These are phyloP conservation scores for Nakazawaea populi DNA, from an alignment of 805 yeast genomes.

Conservation along the genomic window DNA sequence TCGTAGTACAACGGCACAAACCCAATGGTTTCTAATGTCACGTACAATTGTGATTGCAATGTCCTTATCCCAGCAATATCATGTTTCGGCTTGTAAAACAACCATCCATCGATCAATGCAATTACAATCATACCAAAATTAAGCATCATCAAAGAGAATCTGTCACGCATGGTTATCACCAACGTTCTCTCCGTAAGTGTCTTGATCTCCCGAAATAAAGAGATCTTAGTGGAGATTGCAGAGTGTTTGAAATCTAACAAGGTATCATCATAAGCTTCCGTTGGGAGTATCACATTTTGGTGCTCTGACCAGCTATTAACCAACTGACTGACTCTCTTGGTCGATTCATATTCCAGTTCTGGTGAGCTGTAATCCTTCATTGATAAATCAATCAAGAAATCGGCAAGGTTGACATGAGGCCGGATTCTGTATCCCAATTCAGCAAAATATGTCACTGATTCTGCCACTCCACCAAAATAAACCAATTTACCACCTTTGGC, in stretches of 20 bases:
- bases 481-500: constrained; percentile 48
- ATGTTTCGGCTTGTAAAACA: constrained; percentile 52
- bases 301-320: constrained; percentile 23
- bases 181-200: constrained; percentile 32
- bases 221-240: background rate
- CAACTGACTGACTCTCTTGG: constrained; percentile 21
- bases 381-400: constrained; percentile 30
- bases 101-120: constrained; percentile 58
- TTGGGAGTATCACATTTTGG: background rate
- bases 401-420: constrained; percentile 19
- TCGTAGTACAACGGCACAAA: constrained; percentile 46
- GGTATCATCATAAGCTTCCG: background rate
- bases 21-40: constrained; percentile 41
- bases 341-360: constrained; percentile 20
- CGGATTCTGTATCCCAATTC: constrained; percentile 8
- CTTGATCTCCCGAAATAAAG: constrained; percentile 5
- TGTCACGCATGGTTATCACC: constrained; percentile 28
- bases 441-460: constrained; percentile 10
- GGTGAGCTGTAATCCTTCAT: constrained; percentile 28
- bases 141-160: constrained; percentile 24
- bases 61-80: constrained; percentile 59
- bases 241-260: background rate
- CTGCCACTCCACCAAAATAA: constrained; percentile 10
- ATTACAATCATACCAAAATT: constrained; percentile 30
- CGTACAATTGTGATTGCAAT: constrained; percentile 38